These are phyloP conservation scores for Lenzites betulinus DNA, from an alignment of 768 basidiomycete genomes.

Conservation along the genomic window DNA sequence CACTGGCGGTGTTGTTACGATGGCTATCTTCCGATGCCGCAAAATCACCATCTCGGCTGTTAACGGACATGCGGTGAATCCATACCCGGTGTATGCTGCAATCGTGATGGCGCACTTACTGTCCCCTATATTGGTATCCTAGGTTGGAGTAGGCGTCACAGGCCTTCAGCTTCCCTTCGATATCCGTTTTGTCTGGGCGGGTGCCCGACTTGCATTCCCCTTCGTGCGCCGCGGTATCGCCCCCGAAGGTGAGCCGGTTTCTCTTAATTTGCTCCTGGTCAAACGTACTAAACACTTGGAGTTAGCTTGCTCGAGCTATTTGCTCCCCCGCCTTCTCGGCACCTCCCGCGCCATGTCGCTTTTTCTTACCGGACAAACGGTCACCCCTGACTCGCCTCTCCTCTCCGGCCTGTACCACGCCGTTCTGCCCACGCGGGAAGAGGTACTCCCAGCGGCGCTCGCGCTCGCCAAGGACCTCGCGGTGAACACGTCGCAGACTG, in stretches of 20 bases:
- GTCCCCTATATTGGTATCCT: neutral
- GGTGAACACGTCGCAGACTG: constrained; percentile 50
- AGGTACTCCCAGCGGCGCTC: constrained; percentile 53
- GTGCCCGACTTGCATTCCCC: constrained; percentile 50
- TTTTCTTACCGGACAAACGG: constrained; percentile 49
- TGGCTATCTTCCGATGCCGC: constrained; percentile 53
- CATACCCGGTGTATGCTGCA: neutral
- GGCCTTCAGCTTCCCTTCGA: constrained; percentile 54
- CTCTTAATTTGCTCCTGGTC: neutral
- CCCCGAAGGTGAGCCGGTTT: constrained; percentile 44
- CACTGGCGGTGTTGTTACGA: constrained; percentile 46
- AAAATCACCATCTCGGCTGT: constrained; percentile 56
- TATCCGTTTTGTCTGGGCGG: constrained; percentile 53
- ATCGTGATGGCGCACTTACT: neutral
- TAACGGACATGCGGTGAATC: constrained; percentile 49
- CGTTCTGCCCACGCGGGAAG: constrained; percentile 49
- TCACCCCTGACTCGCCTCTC: constrained; percentile 46
- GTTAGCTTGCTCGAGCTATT: constrained; percentile 44
- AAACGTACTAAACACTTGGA: neutral
- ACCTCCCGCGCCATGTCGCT: constrained; percentile 52
- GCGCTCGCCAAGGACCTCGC: constrained; percentile 55
- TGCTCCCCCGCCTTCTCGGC: constrained; percentile 57
- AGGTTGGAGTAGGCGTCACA: constrained; percentile 54
- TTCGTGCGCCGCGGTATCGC: constrained; percentile 53
- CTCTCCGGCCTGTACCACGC: constrained; percentile 49